These are phyloP conservation scores for Aspergillus ruber DNA, from an alignment of 2,329 filamentous ascomycete genomes.

Conservation along the genomic window DNA sequence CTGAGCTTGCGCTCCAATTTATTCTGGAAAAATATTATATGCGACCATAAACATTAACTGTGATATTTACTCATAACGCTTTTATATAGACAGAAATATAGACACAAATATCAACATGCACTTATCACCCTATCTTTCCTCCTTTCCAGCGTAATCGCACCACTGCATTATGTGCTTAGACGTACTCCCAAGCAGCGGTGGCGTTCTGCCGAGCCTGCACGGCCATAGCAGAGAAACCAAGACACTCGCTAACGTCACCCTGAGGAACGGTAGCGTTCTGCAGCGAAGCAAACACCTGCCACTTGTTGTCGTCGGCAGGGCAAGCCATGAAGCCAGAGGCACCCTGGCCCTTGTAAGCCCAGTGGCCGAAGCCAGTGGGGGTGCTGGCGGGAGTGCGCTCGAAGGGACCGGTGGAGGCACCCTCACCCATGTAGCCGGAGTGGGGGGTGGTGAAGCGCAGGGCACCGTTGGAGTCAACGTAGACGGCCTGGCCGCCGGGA, in stretches of 20 bases:
- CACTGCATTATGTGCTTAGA: conserved; percentile 13
- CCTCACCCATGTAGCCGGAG: conserved; percentile 46
- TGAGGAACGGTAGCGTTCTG: conserved; percentile 35
- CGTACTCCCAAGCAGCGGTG: conserved; percentile 38
- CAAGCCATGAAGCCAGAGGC: conserved; percentile 41
- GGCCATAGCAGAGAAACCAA: conserved; percentile 35
- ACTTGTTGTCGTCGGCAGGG: conserved; percentile 25
- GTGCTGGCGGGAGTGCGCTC: conserved; percentile 21
- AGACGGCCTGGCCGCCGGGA: conserved; percentile 59
- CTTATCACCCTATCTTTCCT: too few species aligned
- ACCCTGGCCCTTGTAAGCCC: conserved; percentile 29
- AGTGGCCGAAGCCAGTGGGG: conserved; percentile 19
- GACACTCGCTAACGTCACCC: conserved; percentile 32
- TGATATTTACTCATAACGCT: too few species aligned
- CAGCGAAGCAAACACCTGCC: conserved; percentile 39
- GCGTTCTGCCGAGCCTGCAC: conserved; percentile 18
- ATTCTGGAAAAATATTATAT: too few species aligned
- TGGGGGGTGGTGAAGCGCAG: conserved; percentile 55
- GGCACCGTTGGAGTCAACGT: conserved; percentile 49
- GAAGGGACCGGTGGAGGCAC: conserved; percentile 49
- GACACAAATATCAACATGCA: too few species aligned
- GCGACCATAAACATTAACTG: too few species aligned
- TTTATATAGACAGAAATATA: too few species aligned
- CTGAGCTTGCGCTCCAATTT: too few species aligned
- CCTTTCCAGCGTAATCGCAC: too few species aligned